A percentile compares a stretch with the other conserved stretches of the same genome.
Evolutionary conservation across 257 asterid species (phyloP).

Genomic region (Forsythia suspensa): DNA sequence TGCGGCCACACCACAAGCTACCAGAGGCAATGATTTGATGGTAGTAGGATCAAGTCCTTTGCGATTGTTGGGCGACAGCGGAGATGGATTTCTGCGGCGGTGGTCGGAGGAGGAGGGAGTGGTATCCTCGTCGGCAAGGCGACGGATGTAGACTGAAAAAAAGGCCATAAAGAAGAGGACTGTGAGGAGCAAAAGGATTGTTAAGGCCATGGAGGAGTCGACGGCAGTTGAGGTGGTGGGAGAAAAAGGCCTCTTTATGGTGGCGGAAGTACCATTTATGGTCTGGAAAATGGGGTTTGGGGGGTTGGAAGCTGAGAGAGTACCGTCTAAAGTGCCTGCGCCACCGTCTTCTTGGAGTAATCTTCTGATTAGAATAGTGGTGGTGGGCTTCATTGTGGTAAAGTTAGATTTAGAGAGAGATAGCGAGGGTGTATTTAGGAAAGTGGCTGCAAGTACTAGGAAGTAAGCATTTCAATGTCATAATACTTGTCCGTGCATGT

Average conservation of each 20-base stretch:
- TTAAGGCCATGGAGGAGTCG: conserved; percentile 34
- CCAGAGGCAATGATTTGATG: conserved; percentile 26
- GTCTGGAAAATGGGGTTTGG: neutral
- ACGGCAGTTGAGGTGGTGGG: conserved; percentile 6
- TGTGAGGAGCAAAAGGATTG: conserved; percentile 31
- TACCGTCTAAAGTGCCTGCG: neutral
- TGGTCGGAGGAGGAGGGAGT: neutral
- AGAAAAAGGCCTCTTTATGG: neutral
- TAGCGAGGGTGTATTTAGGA: neutral
- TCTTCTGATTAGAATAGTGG: neutral
- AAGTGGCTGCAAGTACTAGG: neutral
- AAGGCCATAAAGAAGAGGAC: conserved; percentile 42
- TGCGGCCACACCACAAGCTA: conserved; percentile 30
- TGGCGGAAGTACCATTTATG: neutral
- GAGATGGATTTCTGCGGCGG: conserved; percentile 24
- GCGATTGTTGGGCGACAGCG: neutral
- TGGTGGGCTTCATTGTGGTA: neutral
- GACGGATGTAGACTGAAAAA: conserved; percentile 40
- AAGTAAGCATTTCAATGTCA: no score
- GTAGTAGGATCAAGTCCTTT: conserved; percentile 30
- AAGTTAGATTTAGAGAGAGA: neutral
- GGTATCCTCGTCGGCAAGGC: conserved; percentile 12
- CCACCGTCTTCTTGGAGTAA: neutral
- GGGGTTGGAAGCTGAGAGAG: neutral
- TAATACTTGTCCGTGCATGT: neutral